Conservation (phyloP, 805 yeast species). For the Saturnispora zaruensis region DNA sequence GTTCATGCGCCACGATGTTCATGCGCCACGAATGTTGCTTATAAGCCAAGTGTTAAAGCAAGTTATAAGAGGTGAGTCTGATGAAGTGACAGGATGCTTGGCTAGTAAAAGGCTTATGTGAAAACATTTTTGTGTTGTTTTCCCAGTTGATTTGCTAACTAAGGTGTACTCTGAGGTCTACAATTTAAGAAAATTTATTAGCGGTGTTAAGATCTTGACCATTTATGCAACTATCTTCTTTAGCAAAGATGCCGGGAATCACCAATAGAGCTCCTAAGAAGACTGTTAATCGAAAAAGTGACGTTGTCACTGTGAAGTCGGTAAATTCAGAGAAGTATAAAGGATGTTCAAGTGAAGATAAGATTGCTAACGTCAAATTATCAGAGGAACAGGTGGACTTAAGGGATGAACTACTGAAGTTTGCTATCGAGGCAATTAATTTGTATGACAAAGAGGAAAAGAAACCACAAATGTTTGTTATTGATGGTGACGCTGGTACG, state of each 20-base stretch:
- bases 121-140: too few relatives aligned
- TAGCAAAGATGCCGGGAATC: not conserved
- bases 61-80: too few relatives aligned
- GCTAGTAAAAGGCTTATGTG: too few relatives aligned
- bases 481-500: constrained; percentile 43
- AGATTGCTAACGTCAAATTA: constrained; percentile 29
- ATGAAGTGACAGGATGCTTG: too few relatives aligned
- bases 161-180: not conserved
- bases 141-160: not conserved
- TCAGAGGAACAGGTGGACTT: constrained; percentile 32
- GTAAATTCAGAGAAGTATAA: constrained; percentile 1
- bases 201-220: constrained; percentile 6
- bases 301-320: not conserved
- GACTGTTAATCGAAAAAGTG: not conserved
- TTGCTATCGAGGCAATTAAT: constrained; percentile 23
- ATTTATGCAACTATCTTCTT: not conserved
- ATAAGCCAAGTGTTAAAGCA: too few relatives aligned
- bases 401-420: constrained; percentile 25
- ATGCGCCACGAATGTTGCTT: not conserved
- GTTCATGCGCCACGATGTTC: not conserved
- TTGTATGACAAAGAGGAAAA: constrained; percentile 10
- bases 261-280: not conserved
- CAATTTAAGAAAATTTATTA: not conserved
- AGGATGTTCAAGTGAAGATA: constrained; percentile 20
- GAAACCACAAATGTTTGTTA: constrained; percentile 32